These are phyloP conservation scores for Seiridium unicorne DNA, from an alignment of 2,329 filamentous ascomycete genomes.

Conservation along the genomic window DNA sequence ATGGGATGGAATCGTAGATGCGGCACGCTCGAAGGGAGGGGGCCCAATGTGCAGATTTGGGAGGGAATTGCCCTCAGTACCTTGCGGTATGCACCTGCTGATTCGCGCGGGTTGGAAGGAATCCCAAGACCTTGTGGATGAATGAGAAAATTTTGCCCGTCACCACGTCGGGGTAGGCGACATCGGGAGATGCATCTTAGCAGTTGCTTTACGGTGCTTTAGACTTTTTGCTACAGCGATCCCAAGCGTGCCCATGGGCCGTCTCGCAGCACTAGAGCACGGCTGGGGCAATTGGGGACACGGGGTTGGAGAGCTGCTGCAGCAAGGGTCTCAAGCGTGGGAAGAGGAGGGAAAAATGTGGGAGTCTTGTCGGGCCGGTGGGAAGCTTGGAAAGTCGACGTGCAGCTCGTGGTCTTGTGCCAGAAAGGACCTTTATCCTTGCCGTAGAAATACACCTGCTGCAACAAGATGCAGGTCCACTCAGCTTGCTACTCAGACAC, in stretches of 20 bases:
- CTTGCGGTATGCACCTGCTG: not conserved
- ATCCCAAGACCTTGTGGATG: not conserved
- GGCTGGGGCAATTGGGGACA: not conserved
- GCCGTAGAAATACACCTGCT: not conserved
- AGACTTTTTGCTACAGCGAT: too few relatives aligned
- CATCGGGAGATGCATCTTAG: not conserved
- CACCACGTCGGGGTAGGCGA: not conserved
- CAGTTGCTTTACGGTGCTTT: not conserved
- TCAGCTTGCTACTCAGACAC: not conserved
- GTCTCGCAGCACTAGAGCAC: not conserved
- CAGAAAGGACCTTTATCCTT: not conserved
- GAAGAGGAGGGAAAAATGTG: not conserved
- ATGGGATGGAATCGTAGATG: not conserved
- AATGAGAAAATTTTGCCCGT: not conserved
- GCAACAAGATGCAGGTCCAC: not conserved
- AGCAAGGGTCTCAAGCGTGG: not conserved
- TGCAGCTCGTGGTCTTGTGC: not conserved
- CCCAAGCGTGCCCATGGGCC: not conserved
- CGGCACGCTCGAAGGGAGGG: not conserved
- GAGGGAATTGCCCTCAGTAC: not conserved
- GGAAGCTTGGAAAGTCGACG: not conserved
- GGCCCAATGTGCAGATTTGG: too few relatives aligned
- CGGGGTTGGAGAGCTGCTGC: not conserved
- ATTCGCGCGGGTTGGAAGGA: slow-evolving; percentile 2
- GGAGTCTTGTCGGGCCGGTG: not conserved